A percentile compares a stretch with the other conserved stretches of the same genome.
phyloP scores from a whole-genome alignment of 257 asterid genomes.

The Plantago ovata region DNA sequence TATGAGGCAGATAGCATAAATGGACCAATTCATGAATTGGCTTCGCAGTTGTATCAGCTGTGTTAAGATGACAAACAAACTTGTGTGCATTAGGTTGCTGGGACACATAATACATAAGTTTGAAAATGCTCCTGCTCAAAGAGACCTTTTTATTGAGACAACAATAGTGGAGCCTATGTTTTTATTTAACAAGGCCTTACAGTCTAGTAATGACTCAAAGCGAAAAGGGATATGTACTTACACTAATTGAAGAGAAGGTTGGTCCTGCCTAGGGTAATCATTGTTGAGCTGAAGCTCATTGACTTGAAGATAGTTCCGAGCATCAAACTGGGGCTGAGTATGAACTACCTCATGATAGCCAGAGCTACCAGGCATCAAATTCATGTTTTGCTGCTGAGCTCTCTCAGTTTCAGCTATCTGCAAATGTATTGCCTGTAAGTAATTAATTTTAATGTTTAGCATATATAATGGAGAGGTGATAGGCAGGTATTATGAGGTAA shows the following conservation, averaged over 20 bases:
- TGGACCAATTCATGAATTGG: neutral
- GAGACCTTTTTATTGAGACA: too few species aligned
- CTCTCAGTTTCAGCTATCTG: slow-evolving; percentile 87
- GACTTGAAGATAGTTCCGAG: slow-evolving; percentile 69
- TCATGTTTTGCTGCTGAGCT: slow-evolving; percentile 62
- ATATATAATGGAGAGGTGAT: neutral
- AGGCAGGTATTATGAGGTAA: neutral
- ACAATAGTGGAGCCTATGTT: too few species aligned
- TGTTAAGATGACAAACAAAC: neutral
- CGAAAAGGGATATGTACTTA: slow-evolving; percentile 31
- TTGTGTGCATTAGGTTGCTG: neutral
- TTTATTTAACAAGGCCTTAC: neutral
- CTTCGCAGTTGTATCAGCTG: slow-evolving; percentile 13
- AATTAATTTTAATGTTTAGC: neutral
- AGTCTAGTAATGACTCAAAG: neutral
- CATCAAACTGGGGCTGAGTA: slow-evolving; percentile 58
- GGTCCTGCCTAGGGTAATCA: slow-evolving; percentile 50
- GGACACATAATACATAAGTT: neutral
- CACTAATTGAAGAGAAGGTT: slow-evolving; percentile 61
- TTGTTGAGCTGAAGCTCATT: slow-evolving; percentile 45
- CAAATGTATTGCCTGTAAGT: neutral
- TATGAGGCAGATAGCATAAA: slow-evolving; percentile 1
- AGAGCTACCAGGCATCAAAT: slow-evolving; percentile 75
- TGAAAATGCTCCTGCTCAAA: neutral
- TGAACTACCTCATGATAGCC: slow-evolving; percentile 43